phyloP scores from a whole-genome alignment of 306 rosid genomes.

The Rosa chinensis region DNA sequence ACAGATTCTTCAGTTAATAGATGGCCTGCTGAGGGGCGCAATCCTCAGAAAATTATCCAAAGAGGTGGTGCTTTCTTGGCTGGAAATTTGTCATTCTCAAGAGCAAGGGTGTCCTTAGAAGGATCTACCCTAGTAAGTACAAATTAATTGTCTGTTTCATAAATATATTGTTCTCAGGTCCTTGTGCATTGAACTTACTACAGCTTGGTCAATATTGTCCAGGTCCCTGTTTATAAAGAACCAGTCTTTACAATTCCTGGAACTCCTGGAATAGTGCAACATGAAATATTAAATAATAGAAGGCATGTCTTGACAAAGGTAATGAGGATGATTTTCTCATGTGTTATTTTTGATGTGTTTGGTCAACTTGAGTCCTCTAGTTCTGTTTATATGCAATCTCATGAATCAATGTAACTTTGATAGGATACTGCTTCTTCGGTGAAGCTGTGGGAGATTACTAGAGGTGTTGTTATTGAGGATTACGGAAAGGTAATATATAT shows the following conservation, averaged over 20 bases:
- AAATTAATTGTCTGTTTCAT: slow-evolving; percentile 15
- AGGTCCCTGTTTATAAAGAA: slow-evolving; percentile 92
- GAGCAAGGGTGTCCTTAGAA: slow-evolving; percentile 94
- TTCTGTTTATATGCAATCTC: slow-evolving; percentile 21
- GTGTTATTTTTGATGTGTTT: slow-evolving; percentile 13
- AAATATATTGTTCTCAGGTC: slow-evolving; percentile 4
- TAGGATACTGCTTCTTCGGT: slow-evolving; percentile 96
- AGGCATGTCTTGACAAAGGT: slow-evolving; percentile 98
- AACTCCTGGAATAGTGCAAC: slow-evolving; percentile 86
- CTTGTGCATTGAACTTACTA: slow-evolving; percentile 20
- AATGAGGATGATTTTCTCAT: slow-evolving; percentile 28
- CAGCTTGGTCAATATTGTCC: slow-evolving; percentile 29
- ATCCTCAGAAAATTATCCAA: slow-evolving; percentile 84
- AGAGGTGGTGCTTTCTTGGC: slow-evolving; percentile 90
- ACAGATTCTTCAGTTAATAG: slow-evolving; percentile 85
- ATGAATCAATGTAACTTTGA: slow-evolving; percentile 23
- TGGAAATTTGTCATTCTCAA: slow-evolving; percentile 91
- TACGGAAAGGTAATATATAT: slow-evolving; percentile 74
- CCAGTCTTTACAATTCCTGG: slow-evolving; percentile 74
- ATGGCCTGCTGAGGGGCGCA: slow-evolving; percentile 87
- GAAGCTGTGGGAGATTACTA: slow-evolving; percentile 97
- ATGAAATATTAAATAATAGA: slow-evolving; percentile 90
- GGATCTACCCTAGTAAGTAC: slow-evolving; percentile 86
- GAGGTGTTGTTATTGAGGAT: slow-evolving; percentile 80
- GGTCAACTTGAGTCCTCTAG: neutral